Percentiles rank a stretch among this genome's conserved stretches.
Evolutionary conservation across 371 early-diverging fungal genomes (phyloP).

Genomic region (Enterospora canceri): DNA sequence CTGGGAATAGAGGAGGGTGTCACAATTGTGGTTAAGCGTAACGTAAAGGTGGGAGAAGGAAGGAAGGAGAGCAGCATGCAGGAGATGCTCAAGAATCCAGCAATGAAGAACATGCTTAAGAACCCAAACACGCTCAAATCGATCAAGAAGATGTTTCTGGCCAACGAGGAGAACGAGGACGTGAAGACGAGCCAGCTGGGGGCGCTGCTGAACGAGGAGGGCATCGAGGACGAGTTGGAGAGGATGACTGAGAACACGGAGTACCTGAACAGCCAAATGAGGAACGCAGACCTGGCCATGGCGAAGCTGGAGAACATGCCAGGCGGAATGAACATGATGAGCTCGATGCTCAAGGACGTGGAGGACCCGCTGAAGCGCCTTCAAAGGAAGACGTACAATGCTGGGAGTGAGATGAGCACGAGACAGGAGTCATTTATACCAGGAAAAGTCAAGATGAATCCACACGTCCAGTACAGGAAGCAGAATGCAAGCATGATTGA

Average conservation of each 20-base stretch:
- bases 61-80: not conserved
- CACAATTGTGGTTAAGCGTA: constrained; percentile 36
- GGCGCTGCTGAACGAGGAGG: constrained; percentile 48
- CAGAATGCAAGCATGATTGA: constrained; percentile 65
- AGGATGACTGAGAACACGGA: constrained; percentile 51
- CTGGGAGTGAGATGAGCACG: constrained; percentile 23
- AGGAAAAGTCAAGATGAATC: constrained; percentile 41
- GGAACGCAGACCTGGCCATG: constrained; percentile 57
- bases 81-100: constrained; percentile 39
- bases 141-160: constrained; percentile 52
- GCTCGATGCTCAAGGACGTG: constrained; percentile 53
- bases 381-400: constrained; percentile 17
- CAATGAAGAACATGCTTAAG: constrained; percentile 51
- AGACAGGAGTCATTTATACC: constrained; percentile 32
- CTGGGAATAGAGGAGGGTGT: constrained; percentile 20
- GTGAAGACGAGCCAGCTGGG: constrained; percentile 46
- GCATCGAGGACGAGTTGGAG: constrained; percentile 52
- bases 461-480: constrained; percentile 58
- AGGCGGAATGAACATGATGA: constrained; percentile 56
- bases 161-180: constrained; percentile 44
- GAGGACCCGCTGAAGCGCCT: constrained; percentile 41
- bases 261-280: constrained; percentile 54
- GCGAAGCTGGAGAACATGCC: constrained; percentile 56
- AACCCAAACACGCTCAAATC: constrained; percentile 51
- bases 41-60: constrained; percentile 15